Base-by-base conservation (phyloP, 148 eudicot species). In the Polygonum aviculare region DNA sequence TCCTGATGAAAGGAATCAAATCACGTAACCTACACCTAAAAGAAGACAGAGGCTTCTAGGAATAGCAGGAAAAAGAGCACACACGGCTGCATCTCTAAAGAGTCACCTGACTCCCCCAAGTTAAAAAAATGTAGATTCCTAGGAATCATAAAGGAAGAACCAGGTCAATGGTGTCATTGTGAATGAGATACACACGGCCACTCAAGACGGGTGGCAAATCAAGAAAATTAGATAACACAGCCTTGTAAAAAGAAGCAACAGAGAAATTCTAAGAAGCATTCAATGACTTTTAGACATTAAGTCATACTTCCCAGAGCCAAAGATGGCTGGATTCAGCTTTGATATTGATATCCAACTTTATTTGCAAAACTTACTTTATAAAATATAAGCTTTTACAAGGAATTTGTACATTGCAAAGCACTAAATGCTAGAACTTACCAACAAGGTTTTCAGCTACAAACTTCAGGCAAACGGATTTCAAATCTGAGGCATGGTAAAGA, bases 401-500 rank as follows among this genome's bases (percentile, higher is more conserved):
- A 3, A 67, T 35, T 36, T 16, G 45, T 38, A 63, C n/a, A n/a
- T 63, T 12, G n/a, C 16, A 63, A 63, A 44, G 47, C 9, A 33
- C 70, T 26, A 63, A 67, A 67, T 12, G 7, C 72, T 67, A 67
- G 44, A 52, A 15, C 75, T 77, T 78, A 81, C 83, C 83, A 19
- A 75, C 73, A 33, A 81, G 83, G 63, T 81, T 81, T 71, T 81
- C 83, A 74, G 83, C 80, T 15, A 78, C 83, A 77, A 81, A 77
- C 72, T 78, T 81, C 59, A 81, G 75, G 75, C 83, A 81, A 39
- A 77, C 65, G 48, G 78, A 74, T 39, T 75, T 81, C 11, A 81
- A 38, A 26, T 78, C 78, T 38, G 76, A 69, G 39, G 83, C 83
- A 69, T 74, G 75, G 74, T 75, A 51, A n/a, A 33, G 60, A 52